These are phyloP conservation scores for Escovopsis sp. DNA, from an alignment of 2,329 filamentous ascomycete genomes.

Conservation along the genomic window DNA sequence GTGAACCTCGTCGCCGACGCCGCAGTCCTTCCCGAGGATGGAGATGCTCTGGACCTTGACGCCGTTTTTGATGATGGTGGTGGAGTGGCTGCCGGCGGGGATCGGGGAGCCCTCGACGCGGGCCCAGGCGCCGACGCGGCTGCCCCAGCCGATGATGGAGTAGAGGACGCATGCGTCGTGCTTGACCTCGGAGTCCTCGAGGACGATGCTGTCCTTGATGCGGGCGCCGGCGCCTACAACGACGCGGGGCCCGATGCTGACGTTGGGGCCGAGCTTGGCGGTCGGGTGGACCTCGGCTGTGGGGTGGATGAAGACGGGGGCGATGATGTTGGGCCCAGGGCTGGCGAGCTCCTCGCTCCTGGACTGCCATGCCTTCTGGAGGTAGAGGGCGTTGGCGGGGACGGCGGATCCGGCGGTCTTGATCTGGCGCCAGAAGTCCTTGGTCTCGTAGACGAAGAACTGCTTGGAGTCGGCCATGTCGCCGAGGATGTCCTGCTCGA, in stretches of 20 bases:
- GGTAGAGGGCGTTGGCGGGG: conserved; percentile 89
- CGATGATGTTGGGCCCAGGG: conserved; percentile 74
- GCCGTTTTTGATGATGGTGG: conserved; percentile 92
- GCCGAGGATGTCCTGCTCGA: conserved; percentile 93
- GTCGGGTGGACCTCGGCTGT: conserved; percentile 81
- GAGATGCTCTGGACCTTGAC: conserved; percentile 98
- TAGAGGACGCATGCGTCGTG: conserved; percentile 93
- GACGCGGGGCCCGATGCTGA: conserved; percentile 85
- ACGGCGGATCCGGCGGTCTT: conserved; percentile 97
- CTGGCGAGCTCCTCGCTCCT: conserved; percentile 63
- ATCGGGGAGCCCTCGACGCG: conserved; percentile 91
- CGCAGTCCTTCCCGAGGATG: conserved; percentile 91
- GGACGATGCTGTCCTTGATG: conserved; percentile 89
- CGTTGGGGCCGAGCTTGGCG: conserved; percentile 92
- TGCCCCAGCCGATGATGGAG: conserved; percentile 93
- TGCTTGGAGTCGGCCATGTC: conserved; percentile 94
- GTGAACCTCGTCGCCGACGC: conserved; percentile 80
- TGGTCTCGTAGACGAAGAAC: conserved; percentile 97
- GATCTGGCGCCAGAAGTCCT: conserved; percentile 99
- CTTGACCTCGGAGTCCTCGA: conserved; percentile 90
- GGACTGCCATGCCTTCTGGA: conserved; percentile 81
- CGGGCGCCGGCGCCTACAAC: conserved; percentile 73
- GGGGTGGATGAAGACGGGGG: conserved; percentile 91
- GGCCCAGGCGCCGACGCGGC: conserved; percentile 93
- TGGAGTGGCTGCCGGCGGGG: conserved; percentile 73